Evolutionary conservation across 768 basidiomycete species (phyloP), one percentile per base, ranked within the genome.

Genomic region (Postia placenta): DNA sequence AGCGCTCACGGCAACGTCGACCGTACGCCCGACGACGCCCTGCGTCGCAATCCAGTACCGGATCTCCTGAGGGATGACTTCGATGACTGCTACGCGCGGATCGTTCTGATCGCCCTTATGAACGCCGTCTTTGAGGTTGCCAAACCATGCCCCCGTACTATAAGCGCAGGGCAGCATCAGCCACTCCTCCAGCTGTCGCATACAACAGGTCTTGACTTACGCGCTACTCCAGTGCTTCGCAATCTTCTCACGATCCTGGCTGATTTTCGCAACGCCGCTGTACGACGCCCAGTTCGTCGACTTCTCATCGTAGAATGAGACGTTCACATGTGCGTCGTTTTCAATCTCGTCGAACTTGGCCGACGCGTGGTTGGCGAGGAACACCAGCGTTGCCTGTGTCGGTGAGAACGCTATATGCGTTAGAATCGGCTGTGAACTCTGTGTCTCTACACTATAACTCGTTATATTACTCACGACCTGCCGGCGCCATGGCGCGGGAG

Each of bases 21-120:
- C 65, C 1, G 78, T 74, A 38, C 80, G 78, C 4, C 77, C 75
- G 47, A 89, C 54, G 17, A 68, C 62, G 12, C 79, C 76, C 54
- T 80, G 79, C 27, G 76, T 85, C 4, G 83, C 73, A 48, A 83
- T 67, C 82, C 84, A 95, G 61, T 91, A 94, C 47, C 83, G 76
- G 54, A 96, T 85, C 69, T 88, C 85, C 28, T 81, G 74, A 0
- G 91, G 89, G 45, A 84, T 65, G 47, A 96, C 78, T 63, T 90
- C 80, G 55, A 95, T 88, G 28, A 88, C 64, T 5, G 82, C 75
- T 3, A 96, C 75, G 22, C 92, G 79, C 0, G 92, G 89, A 55
- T 95, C 93, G 41, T 74, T 69, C 25, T 74, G 74, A 57, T 85
- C 79, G n/a, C 92, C 92, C 57, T 80, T 84, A 64, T 93, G 92